Evolutionary conservation across 768 basidiomycete genomes (phyloP).

Genomic region (Podaxis sp.): DNA sequence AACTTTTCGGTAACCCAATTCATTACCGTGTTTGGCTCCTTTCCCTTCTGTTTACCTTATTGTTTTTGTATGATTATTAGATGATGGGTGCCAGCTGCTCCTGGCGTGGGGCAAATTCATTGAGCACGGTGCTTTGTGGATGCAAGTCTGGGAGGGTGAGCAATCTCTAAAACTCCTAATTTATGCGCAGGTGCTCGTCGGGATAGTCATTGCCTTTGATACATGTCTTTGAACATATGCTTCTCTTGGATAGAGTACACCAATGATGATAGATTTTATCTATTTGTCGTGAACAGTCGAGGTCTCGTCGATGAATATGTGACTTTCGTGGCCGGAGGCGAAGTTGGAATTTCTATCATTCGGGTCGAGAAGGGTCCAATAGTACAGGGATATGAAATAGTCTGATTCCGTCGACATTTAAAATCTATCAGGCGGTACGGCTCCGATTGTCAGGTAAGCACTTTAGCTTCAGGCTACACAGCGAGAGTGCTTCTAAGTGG

Average conservation of each 20-base stretch:
- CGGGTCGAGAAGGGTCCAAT: not conserved
- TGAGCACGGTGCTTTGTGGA: no score
- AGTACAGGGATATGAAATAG: not conserved
- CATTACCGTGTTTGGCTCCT: not conserved
- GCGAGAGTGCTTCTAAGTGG: no score
- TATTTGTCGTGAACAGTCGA: no score
- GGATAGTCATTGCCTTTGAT: no score
- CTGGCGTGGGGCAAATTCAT: no score
- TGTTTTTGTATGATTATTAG: not conserved
- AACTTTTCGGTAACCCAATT: not conserved
- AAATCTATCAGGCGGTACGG: not conserved
- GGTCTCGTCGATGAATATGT: not conserved
- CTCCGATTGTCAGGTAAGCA: not conserved
- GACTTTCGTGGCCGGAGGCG: not conserved
- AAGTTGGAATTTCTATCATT: not conserved
- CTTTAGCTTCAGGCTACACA: not conserved
- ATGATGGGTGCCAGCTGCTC: no score
- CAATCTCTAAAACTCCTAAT: no score
- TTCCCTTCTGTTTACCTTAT: not conserved
- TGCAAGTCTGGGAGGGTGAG: no score
- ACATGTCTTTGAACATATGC: no score
- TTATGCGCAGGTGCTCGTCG: no score
- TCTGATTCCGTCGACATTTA: not conserved
- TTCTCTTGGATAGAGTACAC: no score
- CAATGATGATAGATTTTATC: no score